Evolutionary conservation across 2,329 filamentous ascomycete genomes (phyloP).

Genomic region (Kalaharituber pfeilii): DNA sequence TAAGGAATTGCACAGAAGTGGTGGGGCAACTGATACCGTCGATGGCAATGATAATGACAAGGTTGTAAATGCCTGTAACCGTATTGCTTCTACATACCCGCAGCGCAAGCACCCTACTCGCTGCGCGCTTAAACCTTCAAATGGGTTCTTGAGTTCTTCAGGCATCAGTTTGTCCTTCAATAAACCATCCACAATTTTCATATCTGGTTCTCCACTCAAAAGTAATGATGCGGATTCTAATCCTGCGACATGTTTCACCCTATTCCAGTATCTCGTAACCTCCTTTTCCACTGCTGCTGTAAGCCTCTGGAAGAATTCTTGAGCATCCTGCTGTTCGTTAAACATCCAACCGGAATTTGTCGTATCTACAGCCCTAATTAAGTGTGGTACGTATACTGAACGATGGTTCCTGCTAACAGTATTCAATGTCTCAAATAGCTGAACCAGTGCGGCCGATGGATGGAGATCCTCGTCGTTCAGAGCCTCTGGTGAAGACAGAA

Average conservation of each 20-base stretch:
- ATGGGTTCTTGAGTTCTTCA: slow-evolving; percentile 44
- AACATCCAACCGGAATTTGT: slow-evolving; percentile 71
- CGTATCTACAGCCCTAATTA: slow-evolving; percentile 66
- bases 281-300: slow-evolving; percentile 73
- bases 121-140: slow-evolving; percentile 77
- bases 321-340: slow-evolving; percentile 90
- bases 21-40: slow-evolving; percentile 1
- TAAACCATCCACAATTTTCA: no score
- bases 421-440: slow-evolving; percentile 13
- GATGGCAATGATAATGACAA: slow-evolving; percentile 56
- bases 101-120: slow-evolving; percentile 74
- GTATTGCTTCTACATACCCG: slow-evolving; percentile 71
- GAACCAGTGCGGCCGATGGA: slow-evolving; percentile 8
- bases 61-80: slow-evolving; percentile 85
- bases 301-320: slow-evolving; percentile 89
- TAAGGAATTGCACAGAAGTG: background rate
- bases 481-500: slow-evolving; percentile 27
- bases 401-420: slow-evolving; percentile 20
- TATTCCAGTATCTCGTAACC: slow-evolving; percentile 38
- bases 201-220: no score
- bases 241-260: slow-evolving; percentile 29
- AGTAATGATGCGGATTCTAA: slow-evolving; percentile 10
- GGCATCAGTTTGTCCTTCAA: no score
- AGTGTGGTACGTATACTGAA: slow-evolving; percentile 36
- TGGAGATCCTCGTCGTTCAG: slow-evolving; percentile 9